Percentiles rank a stretch among this genome's conserved stretches.
These are phyloP conservation scores for Dactylellina leptospora DNA, from an alignment of 2,329 filamentous ascomycete species.

Conservation along the genomic window DNA sequence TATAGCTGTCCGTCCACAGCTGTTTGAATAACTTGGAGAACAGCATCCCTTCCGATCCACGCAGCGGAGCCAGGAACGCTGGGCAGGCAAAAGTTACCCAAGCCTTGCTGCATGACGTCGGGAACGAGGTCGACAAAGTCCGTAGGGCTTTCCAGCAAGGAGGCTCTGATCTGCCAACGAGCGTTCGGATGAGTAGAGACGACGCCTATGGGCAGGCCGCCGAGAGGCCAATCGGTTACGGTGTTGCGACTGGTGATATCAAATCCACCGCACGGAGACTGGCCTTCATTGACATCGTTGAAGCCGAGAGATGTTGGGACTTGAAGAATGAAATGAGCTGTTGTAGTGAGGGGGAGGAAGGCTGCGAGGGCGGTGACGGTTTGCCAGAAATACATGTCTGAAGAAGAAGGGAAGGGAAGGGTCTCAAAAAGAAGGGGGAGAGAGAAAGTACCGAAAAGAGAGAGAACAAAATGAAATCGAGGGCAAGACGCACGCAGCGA, in stretches of 20 bases:
- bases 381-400: too few relatives aligned
- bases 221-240: conserved; percentile 22
- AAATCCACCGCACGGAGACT: conserved; percentile 28
- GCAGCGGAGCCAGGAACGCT: conserved; percentile 10
- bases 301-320: conserved; percentile 24
- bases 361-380: too few relatives aligned
- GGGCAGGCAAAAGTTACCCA: conserved; percentile 19
- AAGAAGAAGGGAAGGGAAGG: too few relatives aligned
- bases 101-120: conserved; percentile 14
- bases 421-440: too few relatives aligned
- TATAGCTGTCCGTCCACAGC: conserved; percentile 22
- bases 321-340: conserved; percentile 29
- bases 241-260: conserved; percentile 21
- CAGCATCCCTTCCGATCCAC: conserved; percentile 30
- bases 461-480: too few relatives aligned
- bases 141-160: conserved; percentile 6
- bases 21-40: conserved; percentile 31
- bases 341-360: too few relatives aligned
- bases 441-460: too few relatives aligned
- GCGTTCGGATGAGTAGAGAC: conserved; percentile 27
- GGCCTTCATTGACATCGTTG: conserved; percentile 10
- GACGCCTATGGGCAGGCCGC: conserved; percentile 21
- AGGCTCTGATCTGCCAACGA: conserved; percentile 23
- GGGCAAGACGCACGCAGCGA: too few relatives aligned
- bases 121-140: conserved; percentile 34